Evolutionary conservation across 2,329 filamentous ascomycete genomes (phyloP).

Genomic region (Neonectria ditissima): DNA sequence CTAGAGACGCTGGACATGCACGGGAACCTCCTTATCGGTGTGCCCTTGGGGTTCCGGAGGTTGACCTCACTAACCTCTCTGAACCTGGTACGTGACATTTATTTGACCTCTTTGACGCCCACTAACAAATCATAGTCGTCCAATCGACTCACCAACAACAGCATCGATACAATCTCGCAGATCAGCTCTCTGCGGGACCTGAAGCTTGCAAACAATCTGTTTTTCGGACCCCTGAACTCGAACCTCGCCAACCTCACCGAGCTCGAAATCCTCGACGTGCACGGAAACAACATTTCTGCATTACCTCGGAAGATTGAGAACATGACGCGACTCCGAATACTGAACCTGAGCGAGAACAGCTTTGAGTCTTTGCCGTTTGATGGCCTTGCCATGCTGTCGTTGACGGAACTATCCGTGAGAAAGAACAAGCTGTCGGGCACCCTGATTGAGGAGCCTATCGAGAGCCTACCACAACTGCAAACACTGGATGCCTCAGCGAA

Average conservation of each 20-base stretch:
- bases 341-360: slow-evolving; percentile 85
- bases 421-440: slow-evolving; percentile 83
- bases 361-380: slow-evolving; percentile 79
- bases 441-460: slow-evolving; percentile 73
- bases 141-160: slow-evolving; percentile 81
- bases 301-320: slow-evolving; percentile 76
- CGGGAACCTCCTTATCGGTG: slow-evolving; percentile 78
- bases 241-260: slow-evolving; percentile 73
- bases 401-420: slow-evolving; percentile 79
- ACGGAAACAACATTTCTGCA: slow-evolving; percentile 79
- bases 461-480: slow-evolving; percentile 73
- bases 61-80: slow-evolving; percentile 81
- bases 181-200: slow-evolving; percentile 81
- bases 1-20: slow-evolving; percentile 87
- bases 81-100: slow-evolving; percentile 73
- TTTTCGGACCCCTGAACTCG: slow-evolving; percentile 75
- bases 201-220: slow-evolving; percentile 81
- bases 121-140: slow-evolving; percentile 68
- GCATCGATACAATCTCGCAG: slow-evolving; percentile 79
- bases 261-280: slow-evolving; percentile 85
- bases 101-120: neutral
- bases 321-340: slow-evolving; percentile 75
- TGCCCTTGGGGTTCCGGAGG: slow-evolving; percentile 81
- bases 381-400: slow-evolving; percentile 72
- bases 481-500: slow-evolving; percentile 84